Evolutionary conservation across 2,329 filamentous ascomycete genomes (phyloP).

Genomic region (Pseudopyrenochaeta lycopersici): DNA sequence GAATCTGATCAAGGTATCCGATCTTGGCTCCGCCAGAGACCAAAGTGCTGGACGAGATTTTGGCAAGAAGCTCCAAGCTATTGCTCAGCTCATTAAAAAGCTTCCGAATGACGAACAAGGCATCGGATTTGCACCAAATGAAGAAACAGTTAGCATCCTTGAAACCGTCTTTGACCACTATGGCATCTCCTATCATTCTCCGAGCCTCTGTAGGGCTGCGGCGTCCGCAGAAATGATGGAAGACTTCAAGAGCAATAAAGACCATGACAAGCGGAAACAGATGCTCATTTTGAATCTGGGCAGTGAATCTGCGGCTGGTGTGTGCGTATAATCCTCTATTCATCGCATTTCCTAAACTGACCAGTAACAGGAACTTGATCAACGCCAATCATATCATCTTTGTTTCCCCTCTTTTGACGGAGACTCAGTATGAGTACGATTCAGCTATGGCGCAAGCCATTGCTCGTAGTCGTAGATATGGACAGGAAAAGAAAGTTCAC

Average conservation of each 20-base stretch:
- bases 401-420: conserved; percentile 62
- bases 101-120: conserved; percentile 52
- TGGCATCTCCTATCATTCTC: conserved; percentile 24
- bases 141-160: conserved; percentile 24
- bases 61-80: conserved; percentile 36
- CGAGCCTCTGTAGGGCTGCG: conserved; percentile 12
- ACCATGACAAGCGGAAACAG: conserved; percentile 45
- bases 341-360: neutral
- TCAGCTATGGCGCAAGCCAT: conserved; percentile 70
- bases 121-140: conserved; percentile 37
- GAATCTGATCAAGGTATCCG: conserved; percentile 31
- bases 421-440: conserved; percentile 63
- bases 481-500: conserved; percentile 65
- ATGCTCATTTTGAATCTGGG: conserved; percentile 67
- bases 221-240: conserved; percentile 30
- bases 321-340: conserved; percentile 54
- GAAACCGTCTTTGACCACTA: conserved; percentile 25
- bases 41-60: conserved; percentile 35
- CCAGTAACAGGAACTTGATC: conserved; percentile 63
- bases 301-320: conserved; percentile 66
- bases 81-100: conserved; percentile 40
- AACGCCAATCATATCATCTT: conserved; percentile 73
- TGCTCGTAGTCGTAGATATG: conserved; percentile 66
- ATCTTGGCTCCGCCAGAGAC: conserved; percentile 23
- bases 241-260: conserved; percentile 37